Conservation (phyloP, 2,329 filamentous ascomycete genomes). For the Gnomoniopsis sp. region DNA sequence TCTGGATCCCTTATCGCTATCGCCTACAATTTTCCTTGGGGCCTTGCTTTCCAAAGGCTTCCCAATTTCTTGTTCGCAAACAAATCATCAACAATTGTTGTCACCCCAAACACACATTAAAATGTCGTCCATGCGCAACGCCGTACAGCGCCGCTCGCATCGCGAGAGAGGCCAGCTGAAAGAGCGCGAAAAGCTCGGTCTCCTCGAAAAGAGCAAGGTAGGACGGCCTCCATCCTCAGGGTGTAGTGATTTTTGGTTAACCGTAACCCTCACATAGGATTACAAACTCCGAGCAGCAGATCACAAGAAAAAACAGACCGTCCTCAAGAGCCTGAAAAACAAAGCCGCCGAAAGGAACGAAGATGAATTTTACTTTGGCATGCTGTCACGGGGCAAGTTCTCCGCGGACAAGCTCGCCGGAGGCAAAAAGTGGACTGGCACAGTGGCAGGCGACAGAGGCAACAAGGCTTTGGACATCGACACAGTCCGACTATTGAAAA, state of each 20-base stretch:
- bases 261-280: slow-evolving; percentile 38
- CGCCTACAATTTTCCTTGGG: not conserved
- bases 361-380: slow-evolving; percentile 71
- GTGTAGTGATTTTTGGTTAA: not conserved
- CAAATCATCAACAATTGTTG: not conserved
- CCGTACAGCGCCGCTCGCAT: slow-evolving; percentile 78
- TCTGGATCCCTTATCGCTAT: not conserved
- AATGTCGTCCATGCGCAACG: slow-evolving; percentile 60
- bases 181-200: slow-evolving; percentile 80
- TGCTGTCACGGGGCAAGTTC: slow-evolving; percentile 60
- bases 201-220: slow-evolving; percentile 94
- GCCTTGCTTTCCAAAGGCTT: not conserved
- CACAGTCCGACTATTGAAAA: slow-evolving; percentile 62
- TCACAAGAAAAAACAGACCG: slow-evolving; percentile 62
- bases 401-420: slow-evolving; percentile 41
- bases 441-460: slow-evolving; percentile 54
- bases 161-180: slow-evolving; percentile 84
- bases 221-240: slow-evolving; percentile 9
- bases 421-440: slow-evolving; percentile 53
- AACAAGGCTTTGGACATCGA: slow-evolving; percentile 54
- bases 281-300: slow-evolving; percentile 64
- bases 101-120: not conserved
- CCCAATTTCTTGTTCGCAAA: not conserved
- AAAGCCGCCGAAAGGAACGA: slow-evolving; percentile 66
- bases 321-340: slow-evolving; percentile 55